Percentiles rank a stretch among this genome's conserved stretches.
phyloP scores from a whole-genome alignment of 129 eudicot species.

The Helianthus annuus region HanXRQr2.0-SUNRISE NC_035436.2:177369739-177370238 shows the following conservation, averaged over 20 bases:
- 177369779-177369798: not conserved
- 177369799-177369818: slow-evolving; percentile 7
- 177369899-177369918: not conserved
- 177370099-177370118: slow-evolving; percentile 54
- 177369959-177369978: slow-evolving; percentile 74
- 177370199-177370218: no score
- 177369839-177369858: slow-evolving; percentile 59
- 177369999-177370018: not conserved
- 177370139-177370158: no score
- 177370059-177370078: slow-evolving; percentile 23
- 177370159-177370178: no score
- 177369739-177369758: not conserved
- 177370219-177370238: no score
- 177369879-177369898: slow-evolving; percentile 35
- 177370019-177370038: not conserved
- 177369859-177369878: not conserved
- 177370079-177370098: slow-evolving; percentile 50
- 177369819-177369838: slow-evolving; percentile 48
- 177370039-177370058: slow-evolving; percentile 10
- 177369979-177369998: not conserved
- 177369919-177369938: slow-evolving; percentile 45
- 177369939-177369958: slow-evolving; percentile 51
- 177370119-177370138: slow-evolving; percentile 49
- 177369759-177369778: not conserved
- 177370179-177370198: no score